phyloP scores from a whole-genome alignment of 2,329 filamentous ascomycete species.

The Colletotrichum sp. region DNA sequence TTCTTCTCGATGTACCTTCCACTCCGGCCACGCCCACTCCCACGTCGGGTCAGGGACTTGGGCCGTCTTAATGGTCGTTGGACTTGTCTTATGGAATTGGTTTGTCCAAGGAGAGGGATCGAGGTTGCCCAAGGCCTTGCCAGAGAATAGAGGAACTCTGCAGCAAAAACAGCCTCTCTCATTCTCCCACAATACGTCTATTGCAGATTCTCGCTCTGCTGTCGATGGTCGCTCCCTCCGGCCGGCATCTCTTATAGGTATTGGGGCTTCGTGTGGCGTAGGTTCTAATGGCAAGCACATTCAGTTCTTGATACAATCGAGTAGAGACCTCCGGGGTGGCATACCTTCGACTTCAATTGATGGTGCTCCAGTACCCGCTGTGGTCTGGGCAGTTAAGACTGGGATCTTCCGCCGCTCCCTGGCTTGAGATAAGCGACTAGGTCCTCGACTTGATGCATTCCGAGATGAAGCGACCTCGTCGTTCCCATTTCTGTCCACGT shows the following conservation, averaged over 20 bases:
- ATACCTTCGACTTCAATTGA: conserved; percentile 23
- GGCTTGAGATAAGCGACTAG: neutral
- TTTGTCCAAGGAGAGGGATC: conserved; percentile 92
- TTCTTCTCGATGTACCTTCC: conserved; percentile 73
- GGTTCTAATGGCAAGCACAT: neutral
- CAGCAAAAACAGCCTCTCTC: conserved; percentile 91
- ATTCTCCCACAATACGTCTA: conserved; percentile 95
- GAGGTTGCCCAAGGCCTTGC: conserved; percentile 81
- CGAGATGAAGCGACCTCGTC: neutral
- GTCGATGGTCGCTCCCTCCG: neutral
- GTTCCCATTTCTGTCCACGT: neutral
- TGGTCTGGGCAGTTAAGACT: neutral
- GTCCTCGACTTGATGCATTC: neutral
- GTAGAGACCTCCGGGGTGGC: neutral
- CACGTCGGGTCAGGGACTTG: conserved; percentile 94
- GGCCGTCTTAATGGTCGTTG: conserved; percentile 78
- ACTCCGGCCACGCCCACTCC: conserved; percentile 82
- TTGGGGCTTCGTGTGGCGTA: conserved; percentile 4
- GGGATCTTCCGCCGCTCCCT: neutral
- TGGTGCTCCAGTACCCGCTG: neutral
- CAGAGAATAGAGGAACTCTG: conserved; percentile 88
- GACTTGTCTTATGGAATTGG: conserved; percentile 61
- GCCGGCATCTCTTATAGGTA: neutral
- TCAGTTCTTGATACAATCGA: neutral
- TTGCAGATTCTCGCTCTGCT: conserved; percentile 55